Percentiles rank a stretch among this genome's conserved stretches.
phyloP scores from a whole-genome alignment of 331 rosid genomes.

The Cydonia oblonga region DNA sequence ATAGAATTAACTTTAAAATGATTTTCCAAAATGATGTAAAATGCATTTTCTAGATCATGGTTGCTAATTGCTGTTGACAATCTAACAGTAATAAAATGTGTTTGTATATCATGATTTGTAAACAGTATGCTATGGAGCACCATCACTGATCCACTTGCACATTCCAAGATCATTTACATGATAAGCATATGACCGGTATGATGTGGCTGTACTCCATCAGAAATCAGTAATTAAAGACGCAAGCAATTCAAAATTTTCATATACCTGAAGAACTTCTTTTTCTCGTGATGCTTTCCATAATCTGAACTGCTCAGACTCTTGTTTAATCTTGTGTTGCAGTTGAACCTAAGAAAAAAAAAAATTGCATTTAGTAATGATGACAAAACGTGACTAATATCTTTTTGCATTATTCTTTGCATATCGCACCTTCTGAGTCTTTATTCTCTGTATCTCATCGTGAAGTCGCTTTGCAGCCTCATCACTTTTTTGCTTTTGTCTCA shows the following conservation, averaged over 20 bases:
- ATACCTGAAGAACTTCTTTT: conserved; percentile 94
- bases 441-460: conserved; percentile 86
- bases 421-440: conserved; percentile 78
- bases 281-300: conserved; percentile 81
- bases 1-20: too few relatives aligned
- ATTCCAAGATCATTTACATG: neutral
- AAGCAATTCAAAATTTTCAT: neutral
- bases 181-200: neutral
- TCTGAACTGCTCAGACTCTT: conserved; percentile 88
- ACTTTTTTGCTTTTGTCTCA: conserved; percentile 76
- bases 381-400: neutral
- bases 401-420: neutral
- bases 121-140: neutral
- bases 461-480: conserved; percentile 83
- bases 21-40: neutral
- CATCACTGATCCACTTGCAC: neutral
- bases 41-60: neutral
- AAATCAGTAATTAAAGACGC: neutral
- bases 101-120: neutral
- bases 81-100: neutral
- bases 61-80: too few relatives aligned
- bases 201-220: neutral
- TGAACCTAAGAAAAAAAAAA: conserved; percentile 52
- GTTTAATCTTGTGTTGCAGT: conserved; percentile 86
- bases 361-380: neutral